Conservation (phyloP, 163 green algal species). For the Chloromonas sp. region DNA sequence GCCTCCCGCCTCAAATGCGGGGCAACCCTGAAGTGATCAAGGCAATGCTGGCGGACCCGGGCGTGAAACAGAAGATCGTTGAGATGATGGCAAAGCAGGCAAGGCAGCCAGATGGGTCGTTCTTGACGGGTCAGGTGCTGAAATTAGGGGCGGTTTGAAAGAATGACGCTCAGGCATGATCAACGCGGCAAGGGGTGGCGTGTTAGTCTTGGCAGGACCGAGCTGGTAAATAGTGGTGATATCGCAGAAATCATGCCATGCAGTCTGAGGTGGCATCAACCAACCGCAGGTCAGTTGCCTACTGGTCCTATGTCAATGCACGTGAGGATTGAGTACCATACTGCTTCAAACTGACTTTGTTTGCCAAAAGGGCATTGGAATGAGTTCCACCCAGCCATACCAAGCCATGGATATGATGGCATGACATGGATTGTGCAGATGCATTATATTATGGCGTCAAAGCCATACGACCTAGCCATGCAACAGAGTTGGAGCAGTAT, state of each 20-base stretch:
- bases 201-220: neutral
- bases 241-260: neutral
- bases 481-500: too few species aligned
- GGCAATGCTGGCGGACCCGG: neutral
- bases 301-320: too few species aligned
- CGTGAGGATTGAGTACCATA: too few species aligned
- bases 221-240: neutral
- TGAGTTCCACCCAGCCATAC: neutral
- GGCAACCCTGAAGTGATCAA: neutral
- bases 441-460: neutral
- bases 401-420: too few species aligned
- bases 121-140: neutral
- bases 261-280: neutral
- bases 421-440: neutral
- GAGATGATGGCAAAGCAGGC: slow-evolving; percentile 2
- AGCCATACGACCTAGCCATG: too few species aligned
- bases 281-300: too few species aligned
- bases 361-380: neutral
- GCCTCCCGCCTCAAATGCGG: neutral
- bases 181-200: neutral
- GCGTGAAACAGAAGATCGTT: neutral
- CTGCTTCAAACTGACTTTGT: too few species aligned
- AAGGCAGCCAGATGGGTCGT: neutral
- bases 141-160: neutral
- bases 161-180: neutral